Conservation (phyloP, 2,329 filamentous ascomycete genomes). For the Xylaria sp. region DNA sequence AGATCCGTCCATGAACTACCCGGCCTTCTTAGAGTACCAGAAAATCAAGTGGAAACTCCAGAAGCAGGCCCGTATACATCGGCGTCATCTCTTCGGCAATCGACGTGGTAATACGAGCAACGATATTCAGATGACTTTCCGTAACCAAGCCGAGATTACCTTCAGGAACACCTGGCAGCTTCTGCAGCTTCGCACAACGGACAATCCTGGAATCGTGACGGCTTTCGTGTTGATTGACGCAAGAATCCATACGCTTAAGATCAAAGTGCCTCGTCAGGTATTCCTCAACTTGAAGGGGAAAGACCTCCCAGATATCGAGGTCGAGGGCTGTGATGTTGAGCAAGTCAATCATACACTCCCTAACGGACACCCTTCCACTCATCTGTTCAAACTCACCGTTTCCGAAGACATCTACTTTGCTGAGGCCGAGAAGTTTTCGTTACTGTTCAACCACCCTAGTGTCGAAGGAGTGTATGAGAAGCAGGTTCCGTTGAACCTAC, state of each 20-base stretch:
- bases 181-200: conserved; percentile 76
- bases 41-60: conserved; percentile 99
- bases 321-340: conserved; percentile 81
- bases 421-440: conserved; percentile 74
- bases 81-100: conserved; percentile 91
- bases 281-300: conserved; percentile 88
- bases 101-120: conserved; percentile 60
- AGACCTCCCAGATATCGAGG: conserved; percentile 81
- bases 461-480: conserved; percentile 98
- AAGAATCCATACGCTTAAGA: conserved; percentile 81
- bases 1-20: conserved; percentile 77
- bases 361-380: conserved; percentile 88
- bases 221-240: conserved; percentile 90
- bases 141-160: conserved; percentile 83
- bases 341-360: conserved; percentile 91
- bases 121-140: conserved; percentile 67
- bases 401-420: conserved; percentile 81
- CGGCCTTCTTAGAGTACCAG: conserved; percentile 84
- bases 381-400: conserved; percentile 91
- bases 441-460: conserved; percentile 84
- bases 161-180: conserved; percentile 96
- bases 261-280: conserved; percentile 82
- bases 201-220: conserved; percentile 77
- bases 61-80: conserved; percentile 76
- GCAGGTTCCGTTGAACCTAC: conserved; percentile 78